Conservation (phyloP, 257 asterid genomes). For the Solanum chaucha region DNA sequence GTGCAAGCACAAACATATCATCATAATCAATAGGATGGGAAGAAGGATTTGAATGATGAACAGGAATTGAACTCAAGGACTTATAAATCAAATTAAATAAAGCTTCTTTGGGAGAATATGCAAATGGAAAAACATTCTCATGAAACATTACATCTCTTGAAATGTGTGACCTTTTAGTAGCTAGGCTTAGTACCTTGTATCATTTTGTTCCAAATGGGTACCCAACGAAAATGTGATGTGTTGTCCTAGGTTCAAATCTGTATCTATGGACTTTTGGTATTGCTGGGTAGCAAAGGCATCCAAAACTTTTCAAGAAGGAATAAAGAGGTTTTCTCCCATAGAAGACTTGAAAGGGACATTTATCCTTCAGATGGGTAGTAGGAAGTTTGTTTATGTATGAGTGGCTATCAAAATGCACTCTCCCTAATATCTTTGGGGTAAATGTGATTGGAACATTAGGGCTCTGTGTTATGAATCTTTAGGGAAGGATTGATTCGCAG, state of each 20-base stretch:
- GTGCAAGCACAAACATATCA: no score
- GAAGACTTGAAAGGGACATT: background rate
- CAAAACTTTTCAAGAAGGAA: no score
- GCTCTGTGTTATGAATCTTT: no score
- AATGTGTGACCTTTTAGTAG: background rate
- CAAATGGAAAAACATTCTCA: background rate
- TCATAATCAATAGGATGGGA: no score
- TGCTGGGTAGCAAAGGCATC: no score
- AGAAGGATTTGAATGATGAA: no score
- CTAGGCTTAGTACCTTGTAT: background rate
- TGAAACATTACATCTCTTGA: background rate
- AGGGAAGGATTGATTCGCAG: no score
- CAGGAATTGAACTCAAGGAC: no score
- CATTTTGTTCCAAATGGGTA: background rate
- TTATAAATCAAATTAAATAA: no score
- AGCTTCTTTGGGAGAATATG: background rate
- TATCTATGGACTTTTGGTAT: background rate
- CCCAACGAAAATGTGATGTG: background rate
- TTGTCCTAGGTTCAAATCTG: background rate
- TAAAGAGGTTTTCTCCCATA: background rate
- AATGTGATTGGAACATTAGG: no score
- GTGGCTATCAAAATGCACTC: background rate
- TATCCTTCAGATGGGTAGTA: background rate
- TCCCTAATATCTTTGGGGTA: background rate
- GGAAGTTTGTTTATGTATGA: background rate